Evolutionary conservation across 2,329 filamentous ascomycete genomes (phyloP).

Genomic region (Parastagonospora nodorum): DNA sequence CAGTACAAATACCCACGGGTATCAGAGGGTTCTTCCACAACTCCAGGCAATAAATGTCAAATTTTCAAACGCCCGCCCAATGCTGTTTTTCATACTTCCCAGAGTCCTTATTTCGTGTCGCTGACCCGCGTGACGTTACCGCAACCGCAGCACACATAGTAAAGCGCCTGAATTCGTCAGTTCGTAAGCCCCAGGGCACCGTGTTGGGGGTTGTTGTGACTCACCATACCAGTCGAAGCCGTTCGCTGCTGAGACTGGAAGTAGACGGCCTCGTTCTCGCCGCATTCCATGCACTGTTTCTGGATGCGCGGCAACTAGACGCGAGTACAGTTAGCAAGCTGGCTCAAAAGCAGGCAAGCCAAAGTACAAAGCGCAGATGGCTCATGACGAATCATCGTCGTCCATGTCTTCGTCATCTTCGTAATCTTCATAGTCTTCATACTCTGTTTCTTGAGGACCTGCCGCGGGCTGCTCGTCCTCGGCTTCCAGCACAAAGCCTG

Average conservation of each 20-base stretch:
- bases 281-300: slow-evolving; percentile 83
- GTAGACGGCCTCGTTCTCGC: slow-evolving; percentile 90
- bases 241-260: slow-evolving; percentile 99
- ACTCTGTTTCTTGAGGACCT: slow-evolving; percentile 26
- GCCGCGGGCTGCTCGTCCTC: slow-evolving; percentile 41
- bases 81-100: slow-evolving; percentile 20
- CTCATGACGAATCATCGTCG: slow-evolving; percentile 41
- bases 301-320: slow-evolving; percentile 87
- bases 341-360: slow-evolving; percentile 44
- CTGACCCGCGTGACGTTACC: slow-evolving; percentile 74
- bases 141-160: slow-evolving; percentile 85
- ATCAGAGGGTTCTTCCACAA: slow-evolving; percentile 38
- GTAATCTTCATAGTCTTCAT: slow-evolving; percentile 24
- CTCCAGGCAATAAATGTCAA: slow-evolving; percentile 31
- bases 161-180: slow-evolving; percentile 49
- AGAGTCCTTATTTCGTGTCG: slow-evolving; percentile 14
- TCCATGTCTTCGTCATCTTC: slow-evolving; percentile 36
- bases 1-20: slow-evolving; percentile 41
- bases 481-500: slow-evolving; percentile 52
- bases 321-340: slow-evolving; percentile 43
- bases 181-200: background rate
- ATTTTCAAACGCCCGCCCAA: slow-evolving; percentile 37
- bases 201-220: background rate
- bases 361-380: slow-evolving; percentile 31
- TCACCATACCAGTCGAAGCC: slow-evolving; percentile 96